Conservation (phyloP, 148 eudicot genomes). For the Salicornia ramosissima region DNA sequence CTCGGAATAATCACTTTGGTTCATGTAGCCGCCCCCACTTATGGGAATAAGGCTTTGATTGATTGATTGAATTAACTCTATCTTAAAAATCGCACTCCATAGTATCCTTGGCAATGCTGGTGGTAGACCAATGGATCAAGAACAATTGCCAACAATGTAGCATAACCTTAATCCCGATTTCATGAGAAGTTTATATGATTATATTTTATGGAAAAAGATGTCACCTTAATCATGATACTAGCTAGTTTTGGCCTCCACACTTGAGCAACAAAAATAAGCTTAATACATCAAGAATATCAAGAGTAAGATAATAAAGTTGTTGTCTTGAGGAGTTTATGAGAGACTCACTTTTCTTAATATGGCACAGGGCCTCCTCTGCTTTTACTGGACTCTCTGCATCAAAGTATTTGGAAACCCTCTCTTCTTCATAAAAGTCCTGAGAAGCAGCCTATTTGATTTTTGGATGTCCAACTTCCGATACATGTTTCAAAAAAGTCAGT, state of each 20-base stretch:
- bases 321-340: not conserved
- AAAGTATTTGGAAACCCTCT: not conserved
- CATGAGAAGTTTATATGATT: not conserved
- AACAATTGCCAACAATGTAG: not conserved
- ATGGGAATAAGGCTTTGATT: too few species aligned
- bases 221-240: conserved; percentile 9
- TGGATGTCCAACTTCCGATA: not conserved
- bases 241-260: not conserved
- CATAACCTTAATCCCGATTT: not conserved
- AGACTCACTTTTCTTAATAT: not conserved
- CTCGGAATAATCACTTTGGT: too few species aligned
- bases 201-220: not conserved
- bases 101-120: too few species aligned
- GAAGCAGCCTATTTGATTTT: not conserved
- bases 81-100: too few species aligned
- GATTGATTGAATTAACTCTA: too few species aligned
- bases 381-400: not conserved
- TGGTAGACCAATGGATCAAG: not conserved
- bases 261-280: too few species aligned
- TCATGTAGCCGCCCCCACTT: too few species aligned
- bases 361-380: not conserved
- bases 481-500: not conserved
- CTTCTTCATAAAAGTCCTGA: not conserved
- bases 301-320: not conserved
- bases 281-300: too few species aligned